Conservation (phyloP, 2,329 filamentous ascomycete species). For the Niveomyces coronatus region DNA sequence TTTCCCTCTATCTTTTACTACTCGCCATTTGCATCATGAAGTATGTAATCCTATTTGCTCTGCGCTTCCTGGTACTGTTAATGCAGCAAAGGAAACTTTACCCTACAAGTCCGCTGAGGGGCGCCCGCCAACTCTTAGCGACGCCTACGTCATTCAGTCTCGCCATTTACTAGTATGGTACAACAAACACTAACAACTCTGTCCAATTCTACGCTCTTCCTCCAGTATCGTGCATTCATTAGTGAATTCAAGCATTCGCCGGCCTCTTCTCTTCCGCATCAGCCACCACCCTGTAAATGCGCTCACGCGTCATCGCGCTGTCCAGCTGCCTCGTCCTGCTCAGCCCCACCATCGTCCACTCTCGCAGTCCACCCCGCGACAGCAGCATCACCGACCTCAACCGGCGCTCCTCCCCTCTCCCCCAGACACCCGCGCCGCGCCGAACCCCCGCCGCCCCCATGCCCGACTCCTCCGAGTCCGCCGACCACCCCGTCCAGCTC, state of each 20-base stretch:
- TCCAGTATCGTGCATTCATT: no score
- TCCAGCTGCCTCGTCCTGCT: slow-evolving; percentile 2
- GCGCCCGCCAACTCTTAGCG: no score
- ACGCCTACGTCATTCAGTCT: no score
- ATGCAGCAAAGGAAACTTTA: no score
- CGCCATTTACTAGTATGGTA: no score
- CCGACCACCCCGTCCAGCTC: slow-evolving; percentile 24
- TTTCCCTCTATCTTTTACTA: no score
- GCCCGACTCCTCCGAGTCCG: slow-evolving; percentile 10
- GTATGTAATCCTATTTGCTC: no score
- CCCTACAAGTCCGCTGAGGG: no score
- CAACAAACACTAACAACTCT: no score
- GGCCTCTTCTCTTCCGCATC: background rate
- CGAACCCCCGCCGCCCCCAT: slow-evolving; percentile 8
- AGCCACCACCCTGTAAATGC: background rate
- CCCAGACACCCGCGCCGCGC: background rate
- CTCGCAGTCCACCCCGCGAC: background rate
- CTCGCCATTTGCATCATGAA: no score
- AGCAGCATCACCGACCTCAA: slow-evolving; percentile 4
- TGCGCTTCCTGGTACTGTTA: no score
- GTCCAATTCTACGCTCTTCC: no score
- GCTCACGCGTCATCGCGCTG: slow-evolving; percentile 5
- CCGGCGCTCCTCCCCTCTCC: slow-evolving; percentile 17
- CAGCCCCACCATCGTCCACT: slow-evolving; percentile 4
- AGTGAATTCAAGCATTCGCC: background rate